Conservation (phyloP, 768 basidiomycete species). For the Pleurotus tuoliensis region DNA sequence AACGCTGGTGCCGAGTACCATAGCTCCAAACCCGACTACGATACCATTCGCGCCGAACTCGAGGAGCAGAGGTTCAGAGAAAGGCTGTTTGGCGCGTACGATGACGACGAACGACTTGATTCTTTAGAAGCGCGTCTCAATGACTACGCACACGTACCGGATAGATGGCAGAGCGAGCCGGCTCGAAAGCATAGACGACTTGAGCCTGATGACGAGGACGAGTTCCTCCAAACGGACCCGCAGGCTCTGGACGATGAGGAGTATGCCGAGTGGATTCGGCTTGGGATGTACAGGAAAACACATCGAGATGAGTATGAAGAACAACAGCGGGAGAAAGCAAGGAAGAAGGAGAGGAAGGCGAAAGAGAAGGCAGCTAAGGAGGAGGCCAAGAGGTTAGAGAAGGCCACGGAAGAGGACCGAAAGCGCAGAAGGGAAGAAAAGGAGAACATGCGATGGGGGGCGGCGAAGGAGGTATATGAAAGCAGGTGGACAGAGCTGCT, state of each 20-base stretch:
- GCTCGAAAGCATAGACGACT: conserved; percentile 20
- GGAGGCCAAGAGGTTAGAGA: conserved; percentile 51
- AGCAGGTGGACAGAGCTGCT: conserved; percentile 52
- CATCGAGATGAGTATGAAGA: conserved; percentile 68
- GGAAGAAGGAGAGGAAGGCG: conserved; percentile 46
- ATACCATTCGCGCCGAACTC: conserved; percentile 44
- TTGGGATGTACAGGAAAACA: conserved; percentile 79
- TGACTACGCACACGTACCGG: conserved; percentile 67
- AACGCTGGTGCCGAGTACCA: not conserved
- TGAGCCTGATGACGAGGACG: conserved; percentile 27
- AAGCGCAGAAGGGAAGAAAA: conserved; percentile 44
- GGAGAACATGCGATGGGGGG: conserved; percentile 37
- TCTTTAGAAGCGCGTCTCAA: conserved; percentile 61
- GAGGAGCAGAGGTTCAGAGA: conserved; percentile 69
- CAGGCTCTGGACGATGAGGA: conserved; percentile 76
- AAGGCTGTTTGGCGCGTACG: conserved; percentile 69
- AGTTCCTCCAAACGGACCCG: conserved; percentile 39
- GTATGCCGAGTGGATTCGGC: conserved; percentile 82
- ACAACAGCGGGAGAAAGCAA: conserved; percentile 50
- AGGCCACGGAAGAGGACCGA: conserved; percentile 49
- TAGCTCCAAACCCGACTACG: conserved; percentile 37
- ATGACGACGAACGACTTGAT: conserved; percentile 69
- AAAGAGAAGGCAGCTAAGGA: conserved; percentile 50
- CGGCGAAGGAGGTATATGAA: conserved; percentile 53
- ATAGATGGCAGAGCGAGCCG: conserved; percentile 50